Base-by-base conservation (phyloP, 1,139 yeast species). In the Pichiaceae sp. region DNA sequence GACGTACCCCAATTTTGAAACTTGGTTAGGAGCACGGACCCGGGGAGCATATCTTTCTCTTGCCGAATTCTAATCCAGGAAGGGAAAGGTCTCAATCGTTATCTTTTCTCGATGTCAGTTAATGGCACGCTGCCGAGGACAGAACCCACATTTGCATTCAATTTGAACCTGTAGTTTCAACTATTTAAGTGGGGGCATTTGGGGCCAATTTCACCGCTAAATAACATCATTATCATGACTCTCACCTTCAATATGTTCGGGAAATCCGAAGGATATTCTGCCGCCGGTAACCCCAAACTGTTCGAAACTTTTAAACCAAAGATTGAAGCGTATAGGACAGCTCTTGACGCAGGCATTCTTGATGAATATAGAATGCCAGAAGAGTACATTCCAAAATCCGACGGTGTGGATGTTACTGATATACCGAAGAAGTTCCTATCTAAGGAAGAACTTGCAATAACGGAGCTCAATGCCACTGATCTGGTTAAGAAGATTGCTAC, bases 401-500 rank as follows among this genome's bases (percentile, higher is more conserved):
- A 41, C 17, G 50, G 33, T 2, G 47, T 60, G 15, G 63, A 59
- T 35, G 52, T 57, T 2, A 44, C 52, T 14, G 53, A 52, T 9
- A 53, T 60, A 34, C 46, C 63, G 26, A 61, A 63, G 5, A 48
- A 52, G 2, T 34, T 42, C 6, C 48, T 62, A 19, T 54, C 56
- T 25, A 38, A 44, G 3, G 44, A 52, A 17, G 66, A 64, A 38
- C 37, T 53, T 8, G 47, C 48, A 7, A 63, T 65, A 35, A 62
- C 65, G 12, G 59, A 53, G 16, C 46, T 54, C 31, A 44, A 60
- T 7, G 70, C 66, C 18, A 35, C 47, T 3, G 57, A 56, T 9
- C 57, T 72, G 23, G 59, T 64, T 9, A 42, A 41, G 1, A 63
- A 64, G 32, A 58, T 70, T 32, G 50, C 54, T 5, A 25, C 45